Base-by-base conservation (phyloP, 75 land plant genomes). In the Selaginella tamariscina region DNA sequence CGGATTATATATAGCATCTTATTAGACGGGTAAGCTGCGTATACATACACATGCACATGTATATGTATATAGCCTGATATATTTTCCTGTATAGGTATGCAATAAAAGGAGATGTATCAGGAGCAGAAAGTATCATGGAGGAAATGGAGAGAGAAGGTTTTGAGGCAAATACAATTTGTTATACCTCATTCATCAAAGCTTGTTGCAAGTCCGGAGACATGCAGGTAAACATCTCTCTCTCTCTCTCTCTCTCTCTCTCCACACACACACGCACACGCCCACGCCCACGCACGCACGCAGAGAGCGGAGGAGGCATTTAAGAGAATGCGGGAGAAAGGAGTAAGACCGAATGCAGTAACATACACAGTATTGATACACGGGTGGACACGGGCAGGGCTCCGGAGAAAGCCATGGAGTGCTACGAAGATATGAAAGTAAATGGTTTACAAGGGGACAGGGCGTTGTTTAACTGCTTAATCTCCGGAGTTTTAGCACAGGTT, bases 71-170 rank as follows among this genome's bases (percentile, higher is more conserved):
- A 24, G 66, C 15, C 15, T 24, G 28, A 30, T 65, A 2, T 65
- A 2, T 27, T 65, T 54, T 8, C 56, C 54, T 39, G 5, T 39
- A 15, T 39, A 92, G 97, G 73, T 95, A 96, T 96, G 99, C 99
- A 54, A 81, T 85, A 31, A 83, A 95, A 82, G 98, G 98, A 30
- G 98, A 94, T 72, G 80, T 94, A 32, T 94, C 96, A 96, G 98
- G 89, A 73, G 98, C 88, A 20, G 82, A 80, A 27, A 91, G 89
- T 56, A 68, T 94, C 54, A 85, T 94, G 82, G 88, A 95, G 63
- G 87, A 90, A 74, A 95, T 95, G 99, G 81, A 82, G 65, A 78
- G 69, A 56, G 85, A 83, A 57, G 91, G 88, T 24, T 80, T 84
- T 54, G 59, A 60, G 29, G 91, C 91, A 13, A 91, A 90, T 65